Evolutionary conservation across 305 asterid species (phyloP), one percentile per base, ranked within the genome.

Genomic region (Fraxinus sp.): DNA sequence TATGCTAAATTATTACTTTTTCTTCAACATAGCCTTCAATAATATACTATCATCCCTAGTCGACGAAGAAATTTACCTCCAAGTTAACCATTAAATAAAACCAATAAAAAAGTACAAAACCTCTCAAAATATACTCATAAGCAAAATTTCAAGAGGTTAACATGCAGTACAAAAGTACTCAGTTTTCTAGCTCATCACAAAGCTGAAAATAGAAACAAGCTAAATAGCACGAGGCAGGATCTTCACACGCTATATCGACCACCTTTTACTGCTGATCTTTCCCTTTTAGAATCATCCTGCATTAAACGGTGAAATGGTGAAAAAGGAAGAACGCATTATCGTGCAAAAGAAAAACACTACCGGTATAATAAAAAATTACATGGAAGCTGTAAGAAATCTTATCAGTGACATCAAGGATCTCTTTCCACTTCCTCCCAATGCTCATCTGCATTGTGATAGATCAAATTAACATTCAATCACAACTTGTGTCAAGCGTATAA

Each of bases 341-440:
- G 39, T 68, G 75, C 74, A 68, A 28, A 30, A 68, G 74, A 68
- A 68, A 68, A 68, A 30, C 22, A 68, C 20, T 11, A 68, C 75
- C 1, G 22, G 75, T 36, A 77, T 39, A 79, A 71, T 32, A 28
- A 28, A n/a, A 32, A 77, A 89, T 16, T 88, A 95, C 98, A 85
- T 94, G 98, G 84, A 90, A 92, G 85, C 86, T 91, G 87, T 90
- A 95, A 74, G 85, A 78, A 73, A 95, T 83, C 91, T 89, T 93
- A 46, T 94, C 98, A 13, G 90, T 86, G 84, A 89, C 82, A 37
- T 94, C 96, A 82, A 95, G 83, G 83, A 94, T 86, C 87, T 93
- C 96, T 87, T 95, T 95, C 99, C 99, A 95, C 91, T 95, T 93
- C 92, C 95, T 92, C 78, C 99, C 99, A 76, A 95, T 93, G 91